phyloP scores from a whole-genome alignment of 1,139 yeast genomes.

The Blastobotrys apis region DNA sequence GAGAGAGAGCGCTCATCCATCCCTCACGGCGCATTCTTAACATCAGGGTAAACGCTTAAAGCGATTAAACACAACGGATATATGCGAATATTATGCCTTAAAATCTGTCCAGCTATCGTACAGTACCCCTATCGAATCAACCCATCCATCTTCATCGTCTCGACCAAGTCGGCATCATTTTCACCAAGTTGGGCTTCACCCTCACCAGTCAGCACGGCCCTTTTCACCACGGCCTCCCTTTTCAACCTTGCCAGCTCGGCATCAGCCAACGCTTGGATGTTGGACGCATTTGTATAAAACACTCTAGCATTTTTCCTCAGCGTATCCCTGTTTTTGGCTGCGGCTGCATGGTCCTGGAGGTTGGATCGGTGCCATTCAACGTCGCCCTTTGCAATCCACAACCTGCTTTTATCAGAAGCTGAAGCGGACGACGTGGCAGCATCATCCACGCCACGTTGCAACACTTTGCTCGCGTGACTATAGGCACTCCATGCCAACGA shows the following conservation, averaged over 20 bases:
- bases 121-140: no score
- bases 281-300: constrained; percentile 25
- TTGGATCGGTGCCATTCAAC: constrained; percentile 26
- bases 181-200: no score
- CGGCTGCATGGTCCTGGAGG: constrained; percentile 21
- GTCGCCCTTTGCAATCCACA: constrained; percentile 28
- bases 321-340: constrained; percentile 21
- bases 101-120: no score
- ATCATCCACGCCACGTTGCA: constrained; percentile 10
- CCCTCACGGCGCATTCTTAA: no score
- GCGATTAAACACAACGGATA: no score
- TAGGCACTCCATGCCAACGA: constrained; percentile 16
- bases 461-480: constrained; percentile 15
- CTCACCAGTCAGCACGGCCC: background rate
- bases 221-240: constrained; percentile 19
- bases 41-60: no score
- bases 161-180: no score
- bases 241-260: constrained; percentile 18
- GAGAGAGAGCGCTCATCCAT: no score
- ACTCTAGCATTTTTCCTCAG: constrained; percentile 25
- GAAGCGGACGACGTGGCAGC: constrained; percentile 1
- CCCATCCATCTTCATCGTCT: no score
- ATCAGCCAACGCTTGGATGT: constrained; percentile 15
- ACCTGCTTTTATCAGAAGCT: constrained; percentile 13
- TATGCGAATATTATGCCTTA: no score